Base-by-base conservation (phyloP, 352 stramenopile species). In the Globisporangium paroecandrum region DNA sequence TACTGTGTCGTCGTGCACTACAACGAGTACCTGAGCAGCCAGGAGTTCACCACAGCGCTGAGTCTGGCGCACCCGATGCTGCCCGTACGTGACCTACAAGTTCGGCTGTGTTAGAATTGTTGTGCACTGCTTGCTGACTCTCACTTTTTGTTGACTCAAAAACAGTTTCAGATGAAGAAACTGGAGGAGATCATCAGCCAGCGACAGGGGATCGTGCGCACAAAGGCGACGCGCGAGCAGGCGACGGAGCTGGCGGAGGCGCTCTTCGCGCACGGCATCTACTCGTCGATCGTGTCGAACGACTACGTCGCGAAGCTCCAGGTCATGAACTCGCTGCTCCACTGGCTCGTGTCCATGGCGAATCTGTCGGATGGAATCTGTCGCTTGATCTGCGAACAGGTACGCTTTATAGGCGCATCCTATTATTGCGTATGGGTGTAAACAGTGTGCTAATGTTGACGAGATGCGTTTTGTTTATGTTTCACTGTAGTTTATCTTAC, bases 1-100 rank as follows among this genome's bases (percentile, higher is more conserved):
- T 91, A 97, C 43, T 96, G 91, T 58, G 78, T 98, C 10, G 86
- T 98, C 27, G 77, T 98, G 49, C 92, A 98, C 74, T 94, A 93
- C 64, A 97, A 98, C 69, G 95, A 98, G 71, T 87, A 98, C 71
- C 87, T 98, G 70, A 91, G 81, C 38, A 85, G 80, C 1, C 83
- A 97, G 27, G 89, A 98, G 64, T 94, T 89, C 74, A 90, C 86
- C 65, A 83, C 67, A 12, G 89, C 76, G 46, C 71, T 94, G 55
- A 89, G 82, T 62, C 83, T 89, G 59, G 78, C 87, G 22, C 81
- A 91, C 32, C 85, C 80, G 13, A 83, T 81, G 18, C 83, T 88
- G 76, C 82, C 75, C 32, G 85, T 93, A 77, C 57, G 81, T 65
- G 27, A 58, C 20, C 46, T 41, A 41, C 4, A 58, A 36, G 12